These are phyloP conservation scores for Rhodotorula sp. DNA, from an alignment of 1,284 basidiomycete genomes.

Conservation along the genomic window DNA sequence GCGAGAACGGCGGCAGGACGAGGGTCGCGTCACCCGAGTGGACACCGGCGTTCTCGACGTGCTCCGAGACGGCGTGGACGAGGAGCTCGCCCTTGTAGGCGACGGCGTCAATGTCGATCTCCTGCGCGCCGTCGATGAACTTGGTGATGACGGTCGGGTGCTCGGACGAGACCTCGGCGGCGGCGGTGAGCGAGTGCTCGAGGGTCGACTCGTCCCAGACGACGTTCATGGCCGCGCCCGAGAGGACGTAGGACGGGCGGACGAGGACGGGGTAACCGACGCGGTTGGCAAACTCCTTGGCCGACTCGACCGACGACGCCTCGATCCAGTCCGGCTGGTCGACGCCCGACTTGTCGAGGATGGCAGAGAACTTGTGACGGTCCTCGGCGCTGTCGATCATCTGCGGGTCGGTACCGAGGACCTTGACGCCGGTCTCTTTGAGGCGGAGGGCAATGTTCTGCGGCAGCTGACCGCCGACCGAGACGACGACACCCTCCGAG, in stretches of 20 bases:
- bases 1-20: slow-evolving; percentile 92
- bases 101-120: slow-evolving; percentile 97
- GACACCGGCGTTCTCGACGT: slow-evolving; percentile 98
- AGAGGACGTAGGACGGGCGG: slow-evolving; percentile 95
- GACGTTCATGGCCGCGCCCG: slow-evolving; percentile 99
- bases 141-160: slow-evolving; percentile 98
- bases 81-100: slow-evolving; percentile 92
- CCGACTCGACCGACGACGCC: slow-evolving; percentile 81
- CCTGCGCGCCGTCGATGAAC: slow-evolving; percentile 96
- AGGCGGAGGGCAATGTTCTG: slow-evolving; percentile 98
- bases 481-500: slow-evolving; percentile 90
- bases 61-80: slow-evolving; percentile 94
- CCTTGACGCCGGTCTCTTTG: slow-evolving; percentile 85
- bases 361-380: slow-evolving; percentile 97
- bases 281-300: slow-evolving; percentile 84
- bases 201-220: slow-evolving; percentile 84
- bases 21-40: slow-evolving; percentile 99
- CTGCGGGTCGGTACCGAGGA: slow-evolving; percentile 92
- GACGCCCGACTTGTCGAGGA: slow-evolving; percentile 90
- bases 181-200: slow-evolving; percentile 89
- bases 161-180: slow-evolving; percentile 90
- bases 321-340: slow-evolving; percentile 98
- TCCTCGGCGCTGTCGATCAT: slow-evolving; percentile 98
- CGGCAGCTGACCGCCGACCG: slow-evolving; percentile 92
- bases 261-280: slow-evolving; percentile 94